Conservation (phyloP, 176 grass and related monocot species). For the Aegilops umbellulata region DNA sequence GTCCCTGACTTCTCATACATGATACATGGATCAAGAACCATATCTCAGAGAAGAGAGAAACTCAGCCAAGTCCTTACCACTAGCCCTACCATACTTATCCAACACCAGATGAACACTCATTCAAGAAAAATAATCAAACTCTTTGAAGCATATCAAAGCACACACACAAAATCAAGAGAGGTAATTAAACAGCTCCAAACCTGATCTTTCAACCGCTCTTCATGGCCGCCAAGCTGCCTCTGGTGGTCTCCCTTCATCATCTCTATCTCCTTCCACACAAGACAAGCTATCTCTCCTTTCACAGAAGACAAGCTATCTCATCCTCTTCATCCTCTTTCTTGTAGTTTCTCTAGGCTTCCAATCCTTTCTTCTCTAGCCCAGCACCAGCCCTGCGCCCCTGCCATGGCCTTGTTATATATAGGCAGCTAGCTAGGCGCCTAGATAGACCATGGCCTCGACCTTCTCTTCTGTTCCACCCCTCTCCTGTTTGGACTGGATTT, state of each 20-base stretch:
- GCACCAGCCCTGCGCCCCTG: not conserved
- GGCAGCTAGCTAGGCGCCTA: not conserved
- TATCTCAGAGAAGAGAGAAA: not conserved
- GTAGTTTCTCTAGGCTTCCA: not conserved
- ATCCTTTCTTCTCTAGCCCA: constrained; percentile 19
- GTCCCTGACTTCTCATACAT: not conserved
- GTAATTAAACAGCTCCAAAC: not conserved
- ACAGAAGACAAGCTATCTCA: not conserved
- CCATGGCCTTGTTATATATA: constrained; percentile 33
- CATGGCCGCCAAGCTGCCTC: constrained; percentile 23
- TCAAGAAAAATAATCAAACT: not conserved
- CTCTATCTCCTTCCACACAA: constrained; percentile 6
- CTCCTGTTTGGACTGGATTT: constrained; percentile 41
- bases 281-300: not conserved
- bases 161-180: not conserved
- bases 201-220: constrained; percentile 24
- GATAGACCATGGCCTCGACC: constrained; percentile 23
- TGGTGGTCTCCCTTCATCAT: constrained; percentile 24
- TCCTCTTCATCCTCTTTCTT: constrained; percentile 18
- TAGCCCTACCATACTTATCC: not conserved
- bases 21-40: not conserved
- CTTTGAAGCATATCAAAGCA: not conserved
- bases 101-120: not conserved
- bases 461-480: not conserved
- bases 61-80: not conserved